Conservation (phyloP, 1,284 basidiomycete species). For the Paramarasmius palmivorus region DNA sequence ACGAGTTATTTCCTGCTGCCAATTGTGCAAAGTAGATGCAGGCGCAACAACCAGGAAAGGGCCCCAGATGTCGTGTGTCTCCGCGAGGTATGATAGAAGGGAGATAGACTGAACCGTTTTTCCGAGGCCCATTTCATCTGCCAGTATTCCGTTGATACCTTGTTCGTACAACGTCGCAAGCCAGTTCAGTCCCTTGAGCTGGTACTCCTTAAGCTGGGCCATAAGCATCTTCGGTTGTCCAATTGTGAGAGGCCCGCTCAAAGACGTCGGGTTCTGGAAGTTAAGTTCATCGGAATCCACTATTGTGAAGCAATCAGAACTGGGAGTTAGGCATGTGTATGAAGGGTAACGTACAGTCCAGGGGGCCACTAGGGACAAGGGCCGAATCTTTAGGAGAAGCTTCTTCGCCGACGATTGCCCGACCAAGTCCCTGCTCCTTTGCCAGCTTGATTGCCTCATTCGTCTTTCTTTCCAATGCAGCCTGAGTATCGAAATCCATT, state of each 20-base stretch:
- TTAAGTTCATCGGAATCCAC: conserved; percentile 97
- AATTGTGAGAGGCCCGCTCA: conserved; percentile 84
- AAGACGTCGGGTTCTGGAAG: conserved; percentile 98
- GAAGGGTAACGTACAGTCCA: conserved; percentile 59
- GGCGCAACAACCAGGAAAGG: conserved; percentile 99
- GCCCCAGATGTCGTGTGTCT: conserved; percentile 98
- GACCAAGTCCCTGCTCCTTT: conserved; percentile 62
- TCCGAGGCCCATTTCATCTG: conserved; percentile 98
- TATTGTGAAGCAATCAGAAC: conserved; percentile 29
- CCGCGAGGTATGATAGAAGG: conserved; percentile 93
- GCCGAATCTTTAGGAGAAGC: conserved; percentile 26
- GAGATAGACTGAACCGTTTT: conserved; percentile 99
- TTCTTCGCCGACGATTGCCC: conserved; percentile 33
- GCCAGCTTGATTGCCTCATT: conserved; percentile 74
- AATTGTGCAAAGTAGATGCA: conserved; percentile 97
- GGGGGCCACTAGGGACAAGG: conserved; percentile 36
- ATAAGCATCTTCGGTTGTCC: conserved; percentile 96
- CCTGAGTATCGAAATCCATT: conserved; percentile 82
- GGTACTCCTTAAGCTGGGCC: conserved; percentile 98
- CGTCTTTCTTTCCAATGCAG: conserved; percentile 78
- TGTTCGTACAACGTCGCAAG: conserved; percentile 97
- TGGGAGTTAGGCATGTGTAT: not conserved
- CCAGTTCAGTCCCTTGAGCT: conserved; percentile 98
- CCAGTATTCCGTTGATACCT: conserved; percentile 97
- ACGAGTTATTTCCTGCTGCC: conserved; percentile 97